Conservation (phyloP, 2,329 filamentous ascomycete genomes). For the Colletotrichum horii region DNA sequence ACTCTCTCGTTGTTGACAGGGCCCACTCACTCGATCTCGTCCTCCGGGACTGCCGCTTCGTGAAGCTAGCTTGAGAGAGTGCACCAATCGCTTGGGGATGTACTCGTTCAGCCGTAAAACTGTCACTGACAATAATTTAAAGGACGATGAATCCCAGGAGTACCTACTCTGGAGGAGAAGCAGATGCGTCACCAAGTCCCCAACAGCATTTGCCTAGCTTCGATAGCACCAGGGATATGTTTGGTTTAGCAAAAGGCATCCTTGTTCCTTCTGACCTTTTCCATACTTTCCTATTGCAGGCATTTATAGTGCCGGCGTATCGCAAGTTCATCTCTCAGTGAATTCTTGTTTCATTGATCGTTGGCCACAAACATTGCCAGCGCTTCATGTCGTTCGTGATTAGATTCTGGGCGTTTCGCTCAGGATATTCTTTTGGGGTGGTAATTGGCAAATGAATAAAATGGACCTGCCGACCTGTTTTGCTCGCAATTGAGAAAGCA, state of each 20-base stretch:
- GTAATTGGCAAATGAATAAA: too few species aligned
- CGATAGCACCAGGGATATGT: neutral
- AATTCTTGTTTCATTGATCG: neutral
- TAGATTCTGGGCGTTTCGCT: neutral
- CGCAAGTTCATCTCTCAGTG: neutral
- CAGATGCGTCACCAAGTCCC: neutral
- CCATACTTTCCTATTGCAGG: too few species aligned
- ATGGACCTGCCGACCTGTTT: neutral
- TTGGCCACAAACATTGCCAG: neutral
- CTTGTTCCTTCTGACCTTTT: too few species aligned
- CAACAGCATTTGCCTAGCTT: neutral
- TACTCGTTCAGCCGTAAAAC: fast-evolving
- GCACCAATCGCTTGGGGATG: neutral
- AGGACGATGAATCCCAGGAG: neutral
- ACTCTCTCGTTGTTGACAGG: neutral
- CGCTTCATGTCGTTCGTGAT: fast-evolving
- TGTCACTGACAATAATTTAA: neutral
- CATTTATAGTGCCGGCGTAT: neutral
- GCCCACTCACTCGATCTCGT: neutral
- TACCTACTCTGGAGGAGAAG: neutral
- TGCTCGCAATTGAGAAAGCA: neutral
- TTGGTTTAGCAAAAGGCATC: neutral
- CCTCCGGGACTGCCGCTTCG: neutral
- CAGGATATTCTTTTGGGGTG: too few species aligned
- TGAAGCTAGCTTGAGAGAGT: neutral